Evolutionary conservation across 2,329 filamentous ascomycete genomes (phyloP), one percentile per base, ranked within the genome.

Genomic region (Pestalotiopsis sp.): DNA sequence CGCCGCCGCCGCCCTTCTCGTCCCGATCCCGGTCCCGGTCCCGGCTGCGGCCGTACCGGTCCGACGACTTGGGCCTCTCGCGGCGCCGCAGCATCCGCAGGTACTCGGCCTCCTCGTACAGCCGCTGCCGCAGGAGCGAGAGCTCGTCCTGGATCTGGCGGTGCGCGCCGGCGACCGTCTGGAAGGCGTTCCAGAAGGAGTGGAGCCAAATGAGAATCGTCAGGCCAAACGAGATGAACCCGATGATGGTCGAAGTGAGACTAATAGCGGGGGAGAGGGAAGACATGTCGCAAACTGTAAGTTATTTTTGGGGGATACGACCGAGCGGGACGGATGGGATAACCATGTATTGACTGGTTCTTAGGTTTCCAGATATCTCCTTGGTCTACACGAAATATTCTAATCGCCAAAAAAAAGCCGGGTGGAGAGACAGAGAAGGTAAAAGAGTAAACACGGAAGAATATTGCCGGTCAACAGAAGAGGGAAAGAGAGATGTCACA

Each of bases 111-210:
- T 67, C 65, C 38, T 61, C 52, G 57, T 61, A 62, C 56, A 61
- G 65, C 6, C 56, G 56, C 56, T 67, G 65, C 31, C 65, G 23
- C 31, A 67, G 39, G 17, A 62, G 17, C 3, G 65, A 67, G 3
- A 67, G 65, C 57, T 67, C 56, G 36, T 67, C 65, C 31, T 52
- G 65, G 56, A 67, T 67, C 36, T 67, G 65, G n/a, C 36, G 14
- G 17, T 31, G 65, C n/a, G 65, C 65, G 31, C 61, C 14, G 13
- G 20, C 36, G 17, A 67, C 25, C 17, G 65, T 62, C n/a, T 39
- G 23, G 56, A 61, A 61, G 9, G 65, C 56, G 36, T 62, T 20
- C 65, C 65, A 67, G 36, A 67, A 67, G 6, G 65, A 20, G 65
- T 67, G 61, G 7, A 61, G 49, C 56, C 65, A 67, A 23, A 67